Base-by-base conservation (phyloP, 2,329 filamentous ascomycete genomes). In the Lasiodiplodia sp. region DNA sequence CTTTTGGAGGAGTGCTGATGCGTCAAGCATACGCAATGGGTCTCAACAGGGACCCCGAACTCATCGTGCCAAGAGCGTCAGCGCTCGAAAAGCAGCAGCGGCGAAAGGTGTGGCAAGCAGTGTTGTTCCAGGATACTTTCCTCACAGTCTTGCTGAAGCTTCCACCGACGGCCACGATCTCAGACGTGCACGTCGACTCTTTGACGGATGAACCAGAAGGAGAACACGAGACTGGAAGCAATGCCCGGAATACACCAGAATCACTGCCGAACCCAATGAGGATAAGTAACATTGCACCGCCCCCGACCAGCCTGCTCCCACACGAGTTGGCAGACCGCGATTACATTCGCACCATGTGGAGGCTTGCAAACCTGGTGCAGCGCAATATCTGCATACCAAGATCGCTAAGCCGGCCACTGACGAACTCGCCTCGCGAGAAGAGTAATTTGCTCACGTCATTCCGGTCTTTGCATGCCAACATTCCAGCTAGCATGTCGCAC, bases 11-110 rank as follows among this genome's bases (percentile, higher is more conserved):
- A 6, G 90, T 95, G 31, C 79, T 93, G 25, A 89, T 93, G 71
- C 86, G 92, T 31, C 92, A 95, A 78, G 88, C 92, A 0, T 94
- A 94, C 73, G 92, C 92, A 28, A 92, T 95, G 89, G 91, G 92
- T 0, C 79, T 95, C 14, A 91, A 95, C 76, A 88, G 92, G 18
- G 91, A 94, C 74, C 92, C 92, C 0, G 92, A 93, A 69, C 89
- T 92, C 69, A 89, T 82, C 25, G 87, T 87, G 0, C 91, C 91
- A 0, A 83, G 89, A 47, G 90, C 90, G 1, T 88, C 84, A 3
- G 82, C 85, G 1, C 90, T 91, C 69, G 91, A 94, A 71, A 94
- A 94, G 76, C 91, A 94, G 75, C 89, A 92, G 74, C 86, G 92
- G 28, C 86, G 91, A 62, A 94, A 94, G 75, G 84, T 94, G 2